phyloP scores from a whole-genome alignment of 176 grass and related monocot species.

The Zea luxurians region DNA sequence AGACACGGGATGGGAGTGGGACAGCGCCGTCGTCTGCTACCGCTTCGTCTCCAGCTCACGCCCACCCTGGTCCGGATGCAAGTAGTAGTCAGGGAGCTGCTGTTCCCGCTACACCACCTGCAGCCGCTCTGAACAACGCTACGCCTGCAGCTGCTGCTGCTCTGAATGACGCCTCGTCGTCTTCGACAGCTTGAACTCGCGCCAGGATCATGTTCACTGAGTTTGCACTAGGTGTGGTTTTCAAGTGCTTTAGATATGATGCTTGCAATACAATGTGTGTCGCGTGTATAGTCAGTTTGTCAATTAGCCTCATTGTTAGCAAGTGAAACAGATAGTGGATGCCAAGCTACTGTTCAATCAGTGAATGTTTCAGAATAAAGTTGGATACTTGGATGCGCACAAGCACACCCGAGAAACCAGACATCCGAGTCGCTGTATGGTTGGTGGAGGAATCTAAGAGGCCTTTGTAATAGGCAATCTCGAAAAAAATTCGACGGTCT shows the following conservation, averaged over 20 bases:
- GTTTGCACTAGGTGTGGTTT: neutral
- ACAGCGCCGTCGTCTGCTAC: constrained; percentile 1
- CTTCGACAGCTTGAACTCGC: constrained; percentile 29
- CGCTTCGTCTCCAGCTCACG: neutral
- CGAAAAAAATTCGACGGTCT: no score
- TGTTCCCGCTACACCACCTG: neutral
- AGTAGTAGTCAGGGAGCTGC: constrained; percentile 32
- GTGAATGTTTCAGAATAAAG: neutral
- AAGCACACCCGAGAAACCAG: no score
- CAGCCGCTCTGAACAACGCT: constrained; percentile 8
- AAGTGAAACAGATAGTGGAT: neutral
- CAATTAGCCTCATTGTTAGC: neutral
- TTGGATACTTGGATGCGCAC: neutral
- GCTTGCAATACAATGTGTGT: neutral
- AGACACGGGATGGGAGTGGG: constrained; percentile 41
- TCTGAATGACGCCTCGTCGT: constrained; percentile 30
- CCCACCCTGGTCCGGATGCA: constrained; percentile 30
- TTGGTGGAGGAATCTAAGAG: no score
- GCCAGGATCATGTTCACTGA: constrained; percentile 33
- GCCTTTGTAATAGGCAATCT: no score
- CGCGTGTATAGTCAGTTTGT: neutral
- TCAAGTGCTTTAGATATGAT: neutral
- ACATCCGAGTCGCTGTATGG: no score
- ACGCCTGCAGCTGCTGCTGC: neutral
- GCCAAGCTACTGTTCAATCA: neutral